phyloP scores from a whole-genome alignment of 768 basidiomycete genomes.

The Agrocybe chaxingu region DNA sequence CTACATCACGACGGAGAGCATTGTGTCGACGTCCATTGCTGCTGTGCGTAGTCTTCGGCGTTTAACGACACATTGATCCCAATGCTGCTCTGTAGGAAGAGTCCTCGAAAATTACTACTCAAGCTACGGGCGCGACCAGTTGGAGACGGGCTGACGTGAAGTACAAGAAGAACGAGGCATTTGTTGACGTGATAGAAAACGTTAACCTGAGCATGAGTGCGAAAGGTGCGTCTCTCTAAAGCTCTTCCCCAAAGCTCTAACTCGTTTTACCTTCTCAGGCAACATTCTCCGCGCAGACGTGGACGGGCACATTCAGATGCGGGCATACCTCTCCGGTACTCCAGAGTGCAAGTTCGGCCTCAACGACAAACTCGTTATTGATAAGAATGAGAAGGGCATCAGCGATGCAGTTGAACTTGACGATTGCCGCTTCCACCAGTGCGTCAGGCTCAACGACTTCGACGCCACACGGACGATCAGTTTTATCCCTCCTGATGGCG shows the following conservation, averaged over 20 bases:
- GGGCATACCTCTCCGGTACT: slow-evolving; percentile 93
- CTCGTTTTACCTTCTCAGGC: slow-evolving; percentile 34
- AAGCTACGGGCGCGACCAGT: slow-evolving; percentile 95
- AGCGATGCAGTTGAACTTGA: slow-evolving; percentile 91
- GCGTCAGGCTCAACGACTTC: slow-evolving; percentile 92
- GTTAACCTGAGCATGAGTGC: slow-evolving; percentile 97
- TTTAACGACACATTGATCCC: background rate
- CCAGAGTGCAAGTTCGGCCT: slow-evolving; percentile 99
- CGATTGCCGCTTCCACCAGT: slow-evolving; percentile 98
- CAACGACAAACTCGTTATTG: slow-evolving; percentile 97
- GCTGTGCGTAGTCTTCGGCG: slow-evolving; percentile 47
- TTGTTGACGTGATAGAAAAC: slow-evolving; percentile 98
- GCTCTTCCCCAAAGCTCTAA: background rate
- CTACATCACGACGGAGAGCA: slow-evolving; percentile 97
- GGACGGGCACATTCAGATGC: slow-evolving; percentile 97
- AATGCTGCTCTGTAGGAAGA: slow-evolving; percentile 64
- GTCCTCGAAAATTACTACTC: slow-evolving; percentile 93
- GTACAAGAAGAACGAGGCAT: slow-evolving; percentile 99
- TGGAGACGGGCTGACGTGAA: slow-evolving; percentile 96
- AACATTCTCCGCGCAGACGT: slow-evolving; percentile 93
- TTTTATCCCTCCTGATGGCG: slow-evolving; percentile 97
- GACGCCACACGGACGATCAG: slow-evolving; percentile 92
- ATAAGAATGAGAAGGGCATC: slow-evolving; percentile 68
- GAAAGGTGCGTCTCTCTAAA: slow-evolving; percentile 57
- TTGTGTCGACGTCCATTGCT: slow-evolving; percentile 81